Percentiles rank a stretch among this genome's conserved stretches.
Conservation (phyloP, 2,329 filamentous ascomycete species). For the Neonectria faginata region DNA sequence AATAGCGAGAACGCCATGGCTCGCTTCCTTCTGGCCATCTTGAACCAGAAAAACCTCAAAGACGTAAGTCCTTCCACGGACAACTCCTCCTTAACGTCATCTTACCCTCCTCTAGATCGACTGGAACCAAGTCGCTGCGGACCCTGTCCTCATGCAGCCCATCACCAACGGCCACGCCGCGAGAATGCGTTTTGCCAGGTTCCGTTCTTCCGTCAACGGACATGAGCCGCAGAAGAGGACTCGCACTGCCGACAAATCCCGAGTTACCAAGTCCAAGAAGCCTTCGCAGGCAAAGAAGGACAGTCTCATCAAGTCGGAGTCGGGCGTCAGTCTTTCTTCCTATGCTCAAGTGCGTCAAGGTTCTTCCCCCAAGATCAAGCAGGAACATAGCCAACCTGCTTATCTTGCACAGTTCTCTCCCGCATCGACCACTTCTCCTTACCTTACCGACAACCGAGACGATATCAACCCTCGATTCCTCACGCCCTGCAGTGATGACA, state of each 20-base stretch:
- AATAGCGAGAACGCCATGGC: constrained; percentile 69
- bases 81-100: constrained; percentile 5
- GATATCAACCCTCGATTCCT: constrained; percentile 58
- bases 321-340: constrained; percentile 45
- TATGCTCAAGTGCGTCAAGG: constrained; percentile 46
- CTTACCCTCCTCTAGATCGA: constrained; percentile 61
- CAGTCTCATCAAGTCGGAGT: constrained; percentile 56
- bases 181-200: constrained; percentile 70
- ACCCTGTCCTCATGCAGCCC: constrained; percentile 64
- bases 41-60: constrained; percentile 70
- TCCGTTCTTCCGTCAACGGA: constrained; percentile 60
- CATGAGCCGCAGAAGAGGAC: constrained; percentile 62
- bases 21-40: constrained; percentile 69
- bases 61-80: constrained; percentile 60
- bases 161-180: constrained; percentile 72
- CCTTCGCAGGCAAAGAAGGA: constrained; percentile 49
- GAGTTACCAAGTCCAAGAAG: constrained; percentile 61
- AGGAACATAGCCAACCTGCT: constrained; percentile 50
- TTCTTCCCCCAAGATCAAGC: constrained; percentile 50
- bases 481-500: constrained; percentile 67
- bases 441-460: constrained; percentile 51
- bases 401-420: constrained; percentile 53
- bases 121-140: constrained; percentile 67
- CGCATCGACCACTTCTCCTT: constrained; percentile 53
- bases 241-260: constrained; percentile 56